phyloP scores from a whole-genome alignment of 2,329 filamentous ascomycete genomes.

The Botrytis aclada region DNA sequence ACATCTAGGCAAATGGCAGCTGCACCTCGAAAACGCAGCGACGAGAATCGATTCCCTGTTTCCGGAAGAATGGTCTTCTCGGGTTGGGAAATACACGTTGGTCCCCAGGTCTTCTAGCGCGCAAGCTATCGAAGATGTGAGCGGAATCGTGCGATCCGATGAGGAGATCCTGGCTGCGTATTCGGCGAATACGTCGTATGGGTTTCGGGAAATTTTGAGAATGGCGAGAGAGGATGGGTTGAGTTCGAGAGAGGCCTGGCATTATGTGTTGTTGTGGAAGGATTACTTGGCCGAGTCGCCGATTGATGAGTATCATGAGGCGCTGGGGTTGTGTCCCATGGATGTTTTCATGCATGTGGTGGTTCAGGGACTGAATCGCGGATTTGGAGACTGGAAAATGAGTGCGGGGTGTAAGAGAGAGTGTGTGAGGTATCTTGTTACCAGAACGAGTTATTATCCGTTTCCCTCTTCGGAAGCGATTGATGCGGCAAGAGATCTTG shows the following conservation, averaged over 20 bases:
- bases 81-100: not conserved
- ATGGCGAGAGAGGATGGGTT: not conserved
- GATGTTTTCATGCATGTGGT: not conserved
- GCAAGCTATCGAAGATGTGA: not conserved
- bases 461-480: not conserved
- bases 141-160: not conserved
- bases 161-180: not conserved
- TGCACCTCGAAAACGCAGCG: not conserved
- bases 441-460: not conserved
- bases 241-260: not conserved
- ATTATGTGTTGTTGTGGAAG: not conserved
- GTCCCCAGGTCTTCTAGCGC: fast-evolving
- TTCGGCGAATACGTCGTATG: not conserved
- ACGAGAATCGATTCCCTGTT: not conserved
- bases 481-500: not conserved
- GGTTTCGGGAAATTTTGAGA: not conserved
- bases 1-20: not conserved
- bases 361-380: not conserved
- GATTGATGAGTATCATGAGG: not conserved
- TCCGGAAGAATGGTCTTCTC: not conserved
- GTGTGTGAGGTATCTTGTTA: not conserved
- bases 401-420: not conserved
- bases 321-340: not conserved
- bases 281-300: not conserved
- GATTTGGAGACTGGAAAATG: not conserved